Percentiles rank a stretch among this genome's conserved stretches.
Evolutionary conservation across 441 rosid species (phyloP).

Genomic region (Corymbia citriodora): DNA sequence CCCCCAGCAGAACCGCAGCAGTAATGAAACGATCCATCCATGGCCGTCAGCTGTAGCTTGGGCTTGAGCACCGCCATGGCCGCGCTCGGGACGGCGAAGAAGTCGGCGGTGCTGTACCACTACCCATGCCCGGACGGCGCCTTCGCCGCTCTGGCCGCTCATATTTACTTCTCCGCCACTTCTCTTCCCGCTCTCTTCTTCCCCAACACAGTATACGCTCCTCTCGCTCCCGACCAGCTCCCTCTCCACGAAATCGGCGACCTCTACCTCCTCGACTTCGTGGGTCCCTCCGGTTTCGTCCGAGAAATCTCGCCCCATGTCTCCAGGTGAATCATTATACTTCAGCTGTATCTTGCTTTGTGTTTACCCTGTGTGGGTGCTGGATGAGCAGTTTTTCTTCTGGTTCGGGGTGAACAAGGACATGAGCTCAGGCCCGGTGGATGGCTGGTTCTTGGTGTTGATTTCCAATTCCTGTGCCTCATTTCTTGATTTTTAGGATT

Average conservation of each 20-base stretch:
- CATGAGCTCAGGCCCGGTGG: not conserved
- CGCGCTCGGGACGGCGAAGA: slow-evolving; percentile 1
- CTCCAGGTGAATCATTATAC: slow-evolving; percentile 7
- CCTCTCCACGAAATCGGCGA: slow-evolving; percentile 49
- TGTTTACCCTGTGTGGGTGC: not conserved
- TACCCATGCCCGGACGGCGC: slow-evolving; percentile 79
- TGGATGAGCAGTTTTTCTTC: not conserved
- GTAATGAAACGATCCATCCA: not conserved
- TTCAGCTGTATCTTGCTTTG: not conserved
- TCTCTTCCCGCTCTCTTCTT: slow-evolving; percentile 44
- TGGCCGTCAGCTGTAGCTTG: not conserved
- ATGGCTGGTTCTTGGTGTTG: not conserved
- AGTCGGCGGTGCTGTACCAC: slow-evolving; percentile 56
- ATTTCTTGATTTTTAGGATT: not conserved
- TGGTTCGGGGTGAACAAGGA: not conserved
- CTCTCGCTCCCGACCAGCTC: slow-evolving; percentile 40
- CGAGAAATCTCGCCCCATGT: slow-evolving; percentile 37
- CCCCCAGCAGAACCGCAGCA: not conserved
- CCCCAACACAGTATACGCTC: slow-evolving; percentile 63
- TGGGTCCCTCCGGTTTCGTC: slow-evolving; percentile 57
- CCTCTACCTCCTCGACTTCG: slow-evolving; percentile 65
- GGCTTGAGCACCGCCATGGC: not conserved
- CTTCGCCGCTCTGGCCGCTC: slow-evolving; percentile 66
- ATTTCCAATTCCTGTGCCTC: not conserved
- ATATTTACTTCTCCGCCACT: slow-evolving; percentile 54